Evolutionary conservation across 345 rosid species (phyloP).

Genomic region (Lepidium aucheri): DNA sequence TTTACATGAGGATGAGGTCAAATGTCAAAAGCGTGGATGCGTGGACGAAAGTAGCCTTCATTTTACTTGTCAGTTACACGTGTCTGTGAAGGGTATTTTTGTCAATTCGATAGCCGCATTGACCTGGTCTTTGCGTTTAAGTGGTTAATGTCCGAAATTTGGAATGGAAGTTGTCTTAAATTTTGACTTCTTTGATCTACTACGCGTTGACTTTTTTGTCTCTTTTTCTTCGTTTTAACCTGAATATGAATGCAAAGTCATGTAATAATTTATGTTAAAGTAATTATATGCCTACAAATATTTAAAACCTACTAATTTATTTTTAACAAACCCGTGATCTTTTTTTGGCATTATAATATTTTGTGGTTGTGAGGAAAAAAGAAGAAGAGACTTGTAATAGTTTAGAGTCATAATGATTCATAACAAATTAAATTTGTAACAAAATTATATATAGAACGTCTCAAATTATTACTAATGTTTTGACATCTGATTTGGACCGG

Average conservation of each 20-base stretch:
- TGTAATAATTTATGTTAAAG: neutral
- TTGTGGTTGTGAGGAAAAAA: neutral
- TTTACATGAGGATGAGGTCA: neutral
- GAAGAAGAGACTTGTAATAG: no score
- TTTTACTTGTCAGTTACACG: neutral
- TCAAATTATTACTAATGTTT: no score
- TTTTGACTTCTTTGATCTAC: constrained; percentile 12
- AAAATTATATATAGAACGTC: no score
- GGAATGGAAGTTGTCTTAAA: neutral
- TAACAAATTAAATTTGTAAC: no score
- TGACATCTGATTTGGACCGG: no score
- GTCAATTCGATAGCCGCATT: neutral
- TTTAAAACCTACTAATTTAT: no score
- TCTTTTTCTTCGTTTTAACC: neutral
- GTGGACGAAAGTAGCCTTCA: constrained; percentile 8
- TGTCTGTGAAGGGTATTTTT: neutral
- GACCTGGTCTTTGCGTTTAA: neutral
- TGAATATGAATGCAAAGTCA: neutral
- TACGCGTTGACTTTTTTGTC: constrained; percentile 13
- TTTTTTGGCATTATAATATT: neutral
- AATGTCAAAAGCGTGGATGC: constrained; percentile 6
- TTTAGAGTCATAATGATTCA: no score
- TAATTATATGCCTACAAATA: no score
- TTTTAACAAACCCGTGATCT: constrained; percentile 13
- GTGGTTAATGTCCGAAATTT: neutral